phyloP scores from a whole-genome alignment of 2,329 filamentous ascomycete genomes.

The Sporothrix humicola region DNA sequence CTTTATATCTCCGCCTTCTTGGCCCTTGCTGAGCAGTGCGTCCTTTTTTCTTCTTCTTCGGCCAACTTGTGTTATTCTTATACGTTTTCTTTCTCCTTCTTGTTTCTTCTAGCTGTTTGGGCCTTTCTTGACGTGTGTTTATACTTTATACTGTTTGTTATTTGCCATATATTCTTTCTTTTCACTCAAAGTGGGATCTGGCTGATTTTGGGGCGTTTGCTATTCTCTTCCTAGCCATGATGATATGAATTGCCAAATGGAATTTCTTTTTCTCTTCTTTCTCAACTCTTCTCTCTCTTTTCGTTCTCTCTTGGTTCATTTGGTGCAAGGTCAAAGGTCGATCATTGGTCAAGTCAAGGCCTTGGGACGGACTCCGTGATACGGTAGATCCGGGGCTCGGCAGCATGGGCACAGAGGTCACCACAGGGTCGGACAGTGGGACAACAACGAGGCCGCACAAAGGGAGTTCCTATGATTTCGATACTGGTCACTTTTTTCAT shows the following conservation, averaged over 20 bases:
- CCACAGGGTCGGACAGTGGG: too few relatives aligned
- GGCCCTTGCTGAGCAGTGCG: background rate
- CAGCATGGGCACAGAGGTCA: too few relatives aligned
- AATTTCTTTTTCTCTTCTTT: background rate
- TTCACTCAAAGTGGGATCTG: background rate
- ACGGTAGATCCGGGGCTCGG: too few relatives aligned
- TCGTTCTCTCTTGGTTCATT: background rate
- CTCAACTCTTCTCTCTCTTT: background rate
- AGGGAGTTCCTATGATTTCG: too few relatives aligned
- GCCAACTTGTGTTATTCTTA: background rate
- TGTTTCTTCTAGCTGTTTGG: background rate
- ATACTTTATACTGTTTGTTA: slow-evolving; percentile 3
- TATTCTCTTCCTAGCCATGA: slow-evolving; percentile 22
- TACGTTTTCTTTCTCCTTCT: slow-evolving; percentile 10
- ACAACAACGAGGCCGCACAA: too few relatives aligned
- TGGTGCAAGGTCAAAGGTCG: too few relatives aligned
- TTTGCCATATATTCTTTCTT: background rate
- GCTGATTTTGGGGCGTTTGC: slow-evolving; percentile 4
- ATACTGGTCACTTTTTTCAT: too few relatives aligned
- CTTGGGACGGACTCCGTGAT: too few relatives aligned
- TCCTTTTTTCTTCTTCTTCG: slow-evolving; percentile 24
- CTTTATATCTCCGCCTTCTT: background rate
- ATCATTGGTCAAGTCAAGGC: too few relatives aligned
- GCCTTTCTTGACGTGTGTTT: slow-evolving; percentile 1
- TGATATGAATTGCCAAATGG: slow-evolving; percentile 24